Percentiles rank a stretch among this genome's conserved stretches.
Conservation (phyloP, 1,284 basidiomycete genomes). For the Mycosarcoma mackinlayi region DNA sequence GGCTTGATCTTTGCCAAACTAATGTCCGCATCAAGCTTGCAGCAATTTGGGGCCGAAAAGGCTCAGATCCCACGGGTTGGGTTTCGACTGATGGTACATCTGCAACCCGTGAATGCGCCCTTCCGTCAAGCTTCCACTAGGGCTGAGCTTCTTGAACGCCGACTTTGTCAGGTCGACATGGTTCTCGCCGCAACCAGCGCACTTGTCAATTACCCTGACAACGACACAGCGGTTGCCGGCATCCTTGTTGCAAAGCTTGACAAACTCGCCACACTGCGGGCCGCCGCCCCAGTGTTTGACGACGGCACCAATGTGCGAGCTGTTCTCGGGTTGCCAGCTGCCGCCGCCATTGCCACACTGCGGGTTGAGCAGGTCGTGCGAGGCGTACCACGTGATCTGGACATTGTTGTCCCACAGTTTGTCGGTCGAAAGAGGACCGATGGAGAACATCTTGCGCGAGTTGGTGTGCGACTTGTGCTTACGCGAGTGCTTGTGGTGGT, state of each 20-base stretch:
- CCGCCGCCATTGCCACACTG: conserved; percentile 59
- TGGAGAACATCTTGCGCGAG: conserved; percentile 30
- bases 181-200: conserved; percentile 57
- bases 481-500: conserved; percentile 40
- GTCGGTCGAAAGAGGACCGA: conserved; percentile 29
- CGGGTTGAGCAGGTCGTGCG: conserved; percentile 60
- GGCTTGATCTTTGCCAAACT: no score
- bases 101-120: conserved; percentile 56
- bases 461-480: conserved; percentile 8
- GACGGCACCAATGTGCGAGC: conserved; percentile 62
- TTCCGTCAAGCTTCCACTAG: conserved; percentile 53
- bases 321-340: conserved; percentile 58
- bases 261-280: conserved; percentile 63
- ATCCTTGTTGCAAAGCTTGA: conserved; percentile 61
- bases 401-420: conserved; percentile 33
- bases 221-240: conserved; percentile 42
- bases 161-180: conserved; percentile 64
- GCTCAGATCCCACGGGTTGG: conserved; percentile 58
- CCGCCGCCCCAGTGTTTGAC: conserved; percentile 50
- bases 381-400: conserved; percentile 64
- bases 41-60: conserved; percentile 59
- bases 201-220: conserved; percentile 65
- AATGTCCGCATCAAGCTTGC: conserved; percentile 2
- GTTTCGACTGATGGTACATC: conserved; percentile 49
- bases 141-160: conserved; percentile 61